Conservation (phyloP, 805 yeast genomes). For the Cyberlindnera euphorbiiphila region DNA sequence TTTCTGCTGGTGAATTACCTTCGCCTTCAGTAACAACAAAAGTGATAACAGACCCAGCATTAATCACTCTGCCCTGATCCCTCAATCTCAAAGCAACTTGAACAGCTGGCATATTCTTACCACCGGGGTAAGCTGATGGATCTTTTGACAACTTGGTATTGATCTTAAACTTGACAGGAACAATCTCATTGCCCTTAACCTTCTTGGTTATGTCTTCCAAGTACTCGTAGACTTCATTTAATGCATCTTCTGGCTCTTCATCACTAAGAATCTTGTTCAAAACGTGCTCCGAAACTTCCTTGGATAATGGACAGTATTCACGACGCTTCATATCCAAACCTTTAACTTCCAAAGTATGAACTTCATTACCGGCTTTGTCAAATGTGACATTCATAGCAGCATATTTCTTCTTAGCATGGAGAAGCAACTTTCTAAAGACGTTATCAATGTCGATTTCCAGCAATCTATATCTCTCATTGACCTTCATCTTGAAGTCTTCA, state of each 20-base stretch:
- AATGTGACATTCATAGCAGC: constrained; percentile 76
- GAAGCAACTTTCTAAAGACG: constrained; percentile 75
- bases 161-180: constrained; percentile 69
- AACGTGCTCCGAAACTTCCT: constrained; percentile 76
- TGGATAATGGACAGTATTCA: constrained; percentile 91
- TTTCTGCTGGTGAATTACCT: constrained; percentile 57
- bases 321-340: constrained; percentile 97
- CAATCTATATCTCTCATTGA: constrained; percentile 81
- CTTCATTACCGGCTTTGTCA: constrained; percentile 52
- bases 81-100: constrained; percentile 83
- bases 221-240: constrained; percentile 67
- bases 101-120: constrained; percentile 81
- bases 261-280: constrained; percentile 69
- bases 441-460: constrained; percentile 95
- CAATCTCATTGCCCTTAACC: constrained; percentile 56
- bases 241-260: constrained; percentile 70
- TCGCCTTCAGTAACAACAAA: constrained; percentile 67
- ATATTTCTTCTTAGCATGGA: constrained; percentile 96
- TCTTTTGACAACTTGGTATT: constrained; percentile 89
- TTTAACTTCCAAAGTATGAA: constrained; percentile 73
- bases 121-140: constrained; percentile 78
- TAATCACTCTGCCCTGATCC: constrained; percentile 79
- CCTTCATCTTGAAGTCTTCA: constrained; percentile 74
- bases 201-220: constrained; percentile 56
- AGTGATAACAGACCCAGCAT: constrained; percentile 87